Percentiles rank a stretch among this genome's conserved stretches.
Evolutionary conservation across 2,329 filamentous ascomycete species (phyloP).

Genomic region (Alternaria dauci): DNA sequence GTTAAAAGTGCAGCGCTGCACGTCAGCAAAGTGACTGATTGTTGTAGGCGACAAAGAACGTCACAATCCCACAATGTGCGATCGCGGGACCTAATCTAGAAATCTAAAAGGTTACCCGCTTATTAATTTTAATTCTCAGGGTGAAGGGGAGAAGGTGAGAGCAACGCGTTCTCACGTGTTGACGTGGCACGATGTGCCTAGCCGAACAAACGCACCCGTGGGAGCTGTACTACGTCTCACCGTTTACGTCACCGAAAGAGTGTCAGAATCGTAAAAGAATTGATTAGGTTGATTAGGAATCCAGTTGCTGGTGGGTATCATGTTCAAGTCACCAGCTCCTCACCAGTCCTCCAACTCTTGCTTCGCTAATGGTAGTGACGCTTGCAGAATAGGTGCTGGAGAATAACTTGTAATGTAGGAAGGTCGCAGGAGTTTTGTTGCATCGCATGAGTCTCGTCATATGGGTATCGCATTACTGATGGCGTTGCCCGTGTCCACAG

Average conservation of each 20-base stretch:
- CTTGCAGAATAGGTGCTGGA: not conserved
- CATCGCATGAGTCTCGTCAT: conserved; percentile 39
- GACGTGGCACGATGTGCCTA: conserved; percentile 4
- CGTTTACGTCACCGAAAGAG: not conserved
- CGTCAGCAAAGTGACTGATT: not conserved
- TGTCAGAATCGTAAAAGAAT: not conserved
- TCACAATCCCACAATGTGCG: not conserved
- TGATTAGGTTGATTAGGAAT: not conserved
- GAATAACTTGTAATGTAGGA: not conserved
- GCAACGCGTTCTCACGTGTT: conserved; percentile 11
- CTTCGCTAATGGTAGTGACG: not conserved
- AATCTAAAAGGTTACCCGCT: not conserved
- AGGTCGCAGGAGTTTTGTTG: not conserved
- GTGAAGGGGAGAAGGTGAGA: not conserved
- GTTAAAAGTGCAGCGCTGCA: not conserved
- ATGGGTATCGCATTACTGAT: conserved; percentile 59
- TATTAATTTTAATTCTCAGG: not conserved
- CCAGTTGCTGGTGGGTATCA: conserved; percentile 7
- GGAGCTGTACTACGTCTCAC: not conserved
- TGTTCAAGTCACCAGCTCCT: conserved; percentile 2
- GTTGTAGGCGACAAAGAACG: not conserved
- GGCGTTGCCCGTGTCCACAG: conserved; percentile 61
- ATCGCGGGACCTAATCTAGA: not conserved
- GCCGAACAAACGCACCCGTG: not conserved
- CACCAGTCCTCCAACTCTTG: conserved; percentile 3